Base-by-base conservation (phyloP, 2,329 filamentous ascomycete species). In the Zalaria sp. region DNA sequence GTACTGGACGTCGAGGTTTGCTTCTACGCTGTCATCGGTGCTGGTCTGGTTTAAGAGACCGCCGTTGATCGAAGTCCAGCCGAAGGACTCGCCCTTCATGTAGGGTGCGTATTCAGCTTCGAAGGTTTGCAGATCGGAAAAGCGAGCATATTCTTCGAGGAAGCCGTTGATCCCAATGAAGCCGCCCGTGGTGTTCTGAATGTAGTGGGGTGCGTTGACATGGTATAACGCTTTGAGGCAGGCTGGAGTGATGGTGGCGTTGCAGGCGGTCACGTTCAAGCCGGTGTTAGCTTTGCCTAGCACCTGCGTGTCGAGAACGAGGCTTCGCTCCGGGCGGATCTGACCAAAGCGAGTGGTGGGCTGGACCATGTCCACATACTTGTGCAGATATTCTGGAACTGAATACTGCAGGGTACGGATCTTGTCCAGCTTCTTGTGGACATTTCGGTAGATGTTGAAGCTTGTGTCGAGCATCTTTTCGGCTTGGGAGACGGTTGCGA, bases 1-100 rank as follows among this genome's bases (percentile, higher is more conserved):
- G 44, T 77, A 77, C 49, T 81, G 74, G 3, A 75, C 62, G 51
- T 81, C 76, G 9, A 81, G 62, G 46, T 77, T 80, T 26, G 75
- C 78, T 57, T 82, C 78, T 5, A 53, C 53, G 44, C 64, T 69
- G 49, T 64, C 58, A 27, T 50, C 51, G 4, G 49, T 35, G 1
- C 60, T 52, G 25, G 62, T 57, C 42, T 71, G 64, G 27, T 65
- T 68, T 59, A 46, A 64, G 3, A 67, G 49, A 1, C 75, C 77
- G 5, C 68, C 68, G 43, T 75, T 74, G 44, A 81, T 70, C 3
- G 67, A 63, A 18, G 68, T 63, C 2, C 71, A 66, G 5, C 66
- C 69, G 57, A 82, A 82, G 44, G 68, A 72, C 7, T 66, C 59
- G 63, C 44, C 32, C 37, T 43, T 46, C 25, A 38, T 38, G 32